Conservation (phyloP, 148 eudicot genomes). For the Agrostemma githago region DNA sequence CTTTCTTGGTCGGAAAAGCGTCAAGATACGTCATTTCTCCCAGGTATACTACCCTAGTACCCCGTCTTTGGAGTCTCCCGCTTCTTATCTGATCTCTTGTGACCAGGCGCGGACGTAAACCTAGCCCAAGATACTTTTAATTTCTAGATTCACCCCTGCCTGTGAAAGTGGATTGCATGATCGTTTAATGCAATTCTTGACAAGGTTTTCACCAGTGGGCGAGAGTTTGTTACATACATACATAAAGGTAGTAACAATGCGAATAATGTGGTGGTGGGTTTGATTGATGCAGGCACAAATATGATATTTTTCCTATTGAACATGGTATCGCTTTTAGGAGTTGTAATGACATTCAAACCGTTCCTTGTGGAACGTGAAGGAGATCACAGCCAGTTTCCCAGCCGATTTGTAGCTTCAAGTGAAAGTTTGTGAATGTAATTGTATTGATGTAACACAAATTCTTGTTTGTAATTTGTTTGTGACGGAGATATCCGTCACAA, state of each 20-base stretch:
- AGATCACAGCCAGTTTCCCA: constrained; percentile 3
- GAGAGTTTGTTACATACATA: too few species aligned
- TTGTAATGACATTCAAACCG: constrained; percentile 31
- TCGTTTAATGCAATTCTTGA: too few species aligned
- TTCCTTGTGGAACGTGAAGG: constrained; percentile 27
- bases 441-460: too few species aligned
- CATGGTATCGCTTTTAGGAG: constrained; percentile 22
- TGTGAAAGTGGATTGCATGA: not conserved
- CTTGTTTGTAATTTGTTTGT: too few species aligned
- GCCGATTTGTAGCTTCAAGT: constrained; percentile 7
- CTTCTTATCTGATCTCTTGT: not conserved
- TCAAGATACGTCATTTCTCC: constrained; percentile 29
- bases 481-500: too few species aligned
- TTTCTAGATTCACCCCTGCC: too few species aligned
- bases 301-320: constrained; percentile 37
- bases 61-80: not conserved
- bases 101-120: too few species aligned
- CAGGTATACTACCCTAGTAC: constrained; percentile 20
- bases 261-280: too few species aligned
- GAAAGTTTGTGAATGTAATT: not conserved
- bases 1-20: constrained; percentile 43
- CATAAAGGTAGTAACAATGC: not conserved
- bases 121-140: too few species aligned
- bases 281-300: constrained; percentile 21
- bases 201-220: too few species aligned